These are phyloP conservation scores for Bryoerythrophyllum caledonicum DNA, from an alignment of 225 moss, liverwort and hornwort species.

Conservation along the genomic window DNA sequence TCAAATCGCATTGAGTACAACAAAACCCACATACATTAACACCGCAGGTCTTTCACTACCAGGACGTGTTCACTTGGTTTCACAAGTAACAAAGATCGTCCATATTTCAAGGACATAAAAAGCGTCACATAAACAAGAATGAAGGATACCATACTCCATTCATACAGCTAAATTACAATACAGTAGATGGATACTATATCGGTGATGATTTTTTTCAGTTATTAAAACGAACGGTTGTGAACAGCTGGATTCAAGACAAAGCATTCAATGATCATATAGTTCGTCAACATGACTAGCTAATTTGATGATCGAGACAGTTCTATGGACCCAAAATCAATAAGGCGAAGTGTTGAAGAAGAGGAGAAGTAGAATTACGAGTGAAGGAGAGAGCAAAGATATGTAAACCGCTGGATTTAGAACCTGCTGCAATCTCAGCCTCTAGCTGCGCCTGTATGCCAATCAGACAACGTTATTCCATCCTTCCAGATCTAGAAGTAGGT, in stretches of 20 bases:
- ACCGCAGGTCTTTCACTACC: slow-evolving; percentile 3
- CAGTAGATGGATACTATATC: background rate
- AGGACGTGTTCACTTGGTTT: background rate
- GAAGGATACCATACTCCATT: background rate
- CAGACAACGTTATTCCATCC: slow-evolving; percentile 8
- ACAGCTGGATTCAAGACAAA: slow-evolving; percentile 6
- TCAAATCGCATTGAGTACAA: slow-evolving; percentile 9
- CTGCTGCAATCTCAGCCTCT: slow-evolving; percentile 71
- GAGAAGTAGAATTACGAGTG: slow-evolving; percentile 48
- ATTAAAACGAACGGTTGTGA: background rate
- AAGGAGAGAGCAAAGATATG: slow-evolving; percentile 85
- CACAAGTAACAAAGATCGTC: background rate
- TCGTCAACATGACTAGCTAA: slow-evolving; percentile 13
- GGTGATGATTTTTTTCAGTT: slow-evolving; percentile 8
- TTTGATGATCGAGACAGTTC: background rate
- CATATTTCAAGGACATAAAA: slow-evolving; percentile 1
- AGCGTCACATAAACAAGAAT: background rate
- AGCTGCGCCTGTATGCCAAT: slow-evolving; percentile 69
- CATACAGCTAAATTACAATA: slow-evolving; percentile 8
- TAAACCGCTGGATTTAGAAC: slow-evolving; percentile 69
- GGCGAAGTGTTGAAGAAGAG: slow-evolving; percentile 12
- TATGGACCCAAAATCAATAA: slow-evolving; percentile 3
- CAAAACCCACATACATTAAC: background rate
- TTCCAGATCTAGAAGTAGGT: slow-evolving; percentile 18
- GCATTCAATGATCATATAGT: slow-evolving; percentile 14